These are phyloP conservation scores for Venturia nashicola DNA, from an alignment of 2,329 filamentous ascomycete species.

Conservation along the genomic window DNA sequence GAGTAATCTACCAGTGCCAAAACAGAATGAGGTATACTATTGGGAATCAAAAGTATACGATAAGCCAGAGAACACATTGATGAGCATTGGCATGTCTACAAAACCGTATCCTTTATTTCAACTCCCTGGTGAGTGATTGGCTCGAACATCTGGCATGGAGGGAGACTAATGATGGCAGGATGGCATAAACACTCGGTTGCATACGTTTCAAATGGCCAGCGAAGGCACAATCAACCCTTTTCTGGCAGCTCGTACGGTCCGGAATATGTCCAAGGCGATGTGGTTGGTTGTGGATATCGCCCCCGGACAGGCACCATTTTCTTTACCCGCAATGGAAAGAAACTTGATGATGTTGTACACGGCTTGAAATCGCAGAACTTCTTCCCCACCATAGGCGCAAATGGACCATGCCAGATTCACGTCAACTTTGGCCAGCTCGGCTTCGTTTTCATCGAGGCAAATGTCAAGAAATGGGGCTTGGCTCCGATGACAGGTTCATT, in stretches of 20 bases:
- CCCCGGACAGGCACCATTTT: slow-evolving; percentile 91
- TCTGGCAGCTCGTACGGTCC: slow-evolving; percentile 68
- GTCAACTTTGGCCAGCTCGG: slow-evolving; percentile 97
- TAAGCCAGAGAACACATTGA: slow-evolving; percentile 75
- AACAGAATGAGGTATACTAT: slow-evolving; percentile 98
- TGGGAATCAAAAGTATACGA: slow-evolving; percentile 99
- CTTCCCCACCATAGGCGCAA: slow-evolving; percentile 94
- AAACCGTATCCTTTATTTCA: slow-evolving; percentile 95
- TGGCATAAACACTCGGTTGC: slow-evolving; percentile 89
- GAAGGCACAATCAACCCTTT: slow-evolving; percentile 90
- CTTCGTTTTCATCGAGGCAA: slow-evolving; percentile 98
- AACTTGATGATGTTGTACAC: slow-evolving; percentile 85
- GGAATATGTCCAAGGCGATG: slow-evolving; percentile 80
- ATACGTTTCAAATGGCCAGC: slow-evolving; percentile 76
- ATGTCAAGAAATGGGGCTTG: slow-evolving; percentile 98
- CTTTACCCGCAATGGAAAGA: slow-evolving; percentile 97
- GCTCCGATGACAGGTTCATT: slow-evolving; percentile 92
- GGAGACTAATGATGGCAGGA: slow-evolving; percentile 37
- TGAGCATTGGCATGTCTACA: slow-evolving; percentile 89
- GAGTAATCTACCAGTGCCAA: slow-evolving; percentile 91
- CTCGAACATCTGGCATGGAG: neutral
- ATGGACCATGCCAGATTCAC: slow-evolving; percentile 82
- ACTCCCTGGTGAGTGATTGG: slow-evolving; percentile 59
- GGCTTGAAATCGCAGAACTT: slow-evolving; percentile 92
- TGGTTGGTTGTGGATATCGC: slow-evolving; percentile 88